Evolutionary conservation across 768 basidiomycete species (phyloP).

Genomic region (Phlegmacium glaucopus): DNA sequence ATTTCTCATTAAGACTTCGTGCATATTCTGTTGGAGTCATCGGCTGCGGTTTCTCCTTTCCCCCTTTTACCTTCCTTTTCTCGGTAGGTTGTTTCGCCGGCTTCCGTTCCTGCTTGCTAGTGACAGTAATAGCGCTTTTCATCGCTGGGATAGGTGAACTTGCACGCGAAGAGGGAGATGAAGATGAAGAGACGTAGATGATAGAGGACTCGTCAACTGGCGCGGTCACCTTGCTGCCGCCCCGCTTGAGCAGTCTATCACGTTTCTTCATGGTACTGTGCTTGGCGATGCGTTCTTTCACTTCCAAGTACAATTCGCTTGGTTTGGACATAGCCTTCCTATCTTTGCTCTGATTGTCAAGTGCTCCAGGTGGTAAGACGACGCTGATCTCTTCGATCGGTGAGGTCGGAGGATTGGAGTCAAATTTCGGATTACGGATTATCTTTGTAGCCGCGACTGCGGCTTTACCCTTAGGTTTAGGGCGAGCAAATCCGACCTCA

Average conservation of each 20-base stretch:
- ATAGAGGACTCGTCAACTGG: constrained; percentile 23
- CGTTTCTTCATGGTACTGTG: constrained; percentile 24
- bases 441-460: neutral
- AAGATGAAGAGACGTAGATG: constrained; percentile 30
- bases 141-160: constrained; percentile 19
- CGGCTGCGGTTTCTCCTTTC: constrained; percentile 37
- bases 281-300: constrained; percentile 33
- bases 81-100: constrained; percentile 9
- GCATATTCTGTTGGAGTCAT: constrained; percentile 55
- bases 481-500: neutral
- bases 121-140: neutral
- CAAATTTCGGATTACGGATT: constrained; percentile 1
- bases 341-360: constrained; percentile 11
- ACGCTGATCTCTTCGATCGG: constrained; percentile 32
- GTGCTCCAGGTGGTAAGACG: neutral
- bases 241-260: constrained; percentile 28
- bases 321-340: constrained; percentile 16
- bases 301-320: constrained; percentile 28
- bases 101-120: constrained; percentile 9
- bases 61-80: constrained; percentile 22
- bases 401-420: constrained; percentile 22
- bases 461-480: constrained; percentile 3
- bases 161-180: constrained; percentile 31
- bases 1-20: constrained; percentile 37
- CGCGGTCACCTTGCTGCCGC: constrained; percentile 7